phyloP scores from a whole-genome alignment of 768 basidiomycete genomes.

The Pleurotus djamor region DNA sequence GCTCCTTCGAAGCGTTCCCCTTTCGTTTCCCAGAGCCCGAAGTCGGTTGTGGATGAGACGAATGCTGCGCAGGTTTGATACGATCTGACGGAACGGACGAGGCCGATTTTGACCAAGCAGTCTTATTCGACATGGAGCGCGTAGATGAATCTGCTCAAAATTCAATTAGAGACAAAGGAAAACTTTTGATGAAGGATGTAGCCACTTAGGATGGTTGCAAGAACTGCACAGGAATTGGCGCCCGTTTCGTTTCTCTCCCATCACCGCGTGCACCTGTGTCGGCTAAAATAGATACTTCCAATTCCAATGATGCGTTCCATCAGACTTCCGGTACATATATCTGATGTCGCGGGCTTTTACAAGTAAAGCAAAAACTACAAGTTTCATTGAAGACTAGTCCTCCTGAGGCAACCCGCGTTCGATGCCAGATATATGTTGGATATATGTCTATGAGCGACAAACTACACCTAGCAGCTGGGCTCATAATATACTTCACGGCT shows the following conservation, averaged over 20 bases:
- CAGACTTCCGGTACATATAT: background rate
- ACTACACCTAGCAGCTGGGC: too few species aligned
- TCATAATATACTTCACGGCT: too few species aligned
- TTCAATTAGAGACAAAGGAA: background rate
- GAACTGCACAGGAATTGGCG: background rate
- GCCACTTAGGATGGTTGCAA: background rate
- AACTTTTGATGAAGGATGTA: background rate
- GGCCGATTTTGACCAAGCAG: slow-evolving; percentile 39
- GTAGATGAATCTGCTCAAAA: background rate
- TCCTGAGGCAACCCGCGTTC: too few species aligned
- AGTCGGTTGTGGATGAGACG: slow-evolving; percentile 11
- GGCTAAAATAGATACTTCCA: background rate
- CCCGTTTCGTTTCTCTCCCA: background rate
- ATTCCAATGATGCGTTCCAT: background rate
- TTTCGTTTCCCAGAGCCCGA: slow-evolving; percentile 20
- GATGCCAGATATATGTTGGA: too few species aligned
- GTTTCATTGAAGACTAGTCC: too few species aligned
- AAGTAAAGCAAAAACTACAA: background rate
- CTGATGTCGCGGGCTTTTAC: background rate
- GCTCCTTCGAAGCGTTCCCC: slow-evolving; percentile 31
- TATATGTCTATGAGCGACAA: too few species aligned
- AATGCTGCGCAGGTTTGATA: slow-evolving; percentile 29
- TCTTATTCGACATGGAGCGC: slow-evolving; percentile 21
- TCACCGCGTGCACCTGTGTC: background rate
- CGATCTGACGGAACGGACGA: slow-evolving; percentile 59